Evolutionary conservation across 2,329 filamentous ascomycete species (phyloP).

Genomic region (Cladophialophora chaetospira): DNA sequence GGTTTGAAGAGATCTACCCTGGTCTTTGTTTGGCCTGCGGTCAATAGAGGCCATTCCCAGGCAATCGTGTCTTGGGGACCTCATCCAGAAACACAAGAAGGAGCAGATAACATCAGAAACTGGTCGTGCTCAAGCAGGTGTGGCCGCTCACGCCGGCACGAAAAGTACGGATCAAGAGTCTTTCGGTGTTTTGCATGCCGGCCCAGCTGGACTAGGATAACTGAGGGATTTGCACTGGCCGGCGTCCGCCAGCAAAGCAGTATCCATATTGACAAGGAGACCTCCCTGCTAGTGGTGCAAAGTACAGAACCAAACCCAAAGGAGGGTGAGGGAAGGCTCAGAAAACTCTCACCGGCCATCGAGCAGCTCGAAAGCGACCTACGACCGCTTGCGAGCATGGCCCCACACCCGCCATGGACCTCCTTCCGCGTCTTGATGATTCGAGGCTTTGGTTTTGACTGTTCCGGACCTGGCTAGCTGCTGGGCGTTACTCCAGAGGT

Average conservation of each 20-base stretch:
- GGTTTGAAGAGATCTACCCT: too few relatives aligned
- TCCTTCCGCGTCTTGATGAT: not conserved
- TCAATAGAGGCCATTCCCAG: not conserved
- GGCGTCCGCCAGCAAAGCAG: not conserved
- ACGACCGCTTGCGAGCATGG: not conserved
- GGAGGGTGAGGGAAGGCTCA: not conserved
- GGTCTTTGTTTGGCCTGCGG: too few relatives aligned
- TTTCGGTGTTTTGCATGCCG: not conserved
- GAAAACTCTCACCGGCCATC: not conserved
- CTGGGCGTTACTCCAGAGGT: not conserved
- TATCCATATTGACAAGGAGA: conserved; percentile 2
- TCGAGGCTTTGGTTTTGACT: not conserved
- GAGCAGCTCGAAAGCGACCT: not conserved
- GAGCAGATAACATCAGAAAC: not conserved
- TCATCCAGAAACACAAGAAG: not conserved
- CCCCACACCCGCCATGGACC: not conserved
- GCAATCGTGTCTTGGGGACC: not conserved
- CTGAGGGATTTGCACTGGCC: not conserved
- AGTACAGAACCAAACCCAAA: conserved; percentile 4
- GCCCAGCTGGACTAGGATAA: not conserved
- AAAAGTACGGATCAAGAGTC: not conserved
- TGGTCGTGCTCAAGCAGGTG: not conserved
- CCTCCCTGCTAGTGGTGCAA: conserved; percentile 6
- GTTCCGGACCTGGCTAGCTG: not conserved
- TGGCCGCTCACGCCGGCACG: not conserved